phyloP scores from a whole-genome alignment of 2,329 filamentous ascomycete species.

The Cladorrhinum sp. region DNA sequence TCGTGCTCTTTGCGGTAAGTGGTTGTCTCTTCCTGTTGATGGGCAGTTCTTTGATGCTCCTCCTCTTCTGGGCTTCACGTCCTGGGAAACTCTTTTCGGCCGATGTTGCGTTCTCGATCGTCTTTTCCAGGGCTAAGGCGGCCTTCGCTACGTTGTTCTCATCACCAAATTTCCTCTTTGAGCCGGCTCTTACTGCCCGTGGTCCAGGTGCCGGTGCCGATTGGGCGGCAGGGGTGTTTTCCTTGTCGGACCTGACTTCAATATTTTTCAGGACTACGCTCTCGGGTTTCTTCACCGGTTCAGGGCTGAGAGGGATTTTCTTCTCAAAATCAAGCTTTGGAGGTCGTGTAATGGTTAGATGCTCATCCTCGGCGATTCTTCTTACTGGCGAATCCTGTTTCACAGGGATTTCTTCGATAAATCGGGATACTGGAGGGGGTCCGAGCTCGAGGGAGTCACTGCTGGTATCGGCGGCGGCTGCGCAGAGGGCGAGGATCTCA shows the following conservation, averaged over 20 bases:
- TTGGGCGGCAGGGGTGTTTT: neutral
- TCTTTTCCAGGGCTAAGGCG: slow-evolving; percentile 33
- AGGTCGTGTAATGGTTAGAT: slow-evolving; percentile 9
- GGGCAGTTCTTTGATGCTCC: slow-evolving; percentile 47
- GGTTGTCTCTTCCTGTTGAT: slow-evolving; percentile 47
- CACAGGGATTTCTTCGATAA: slow-evolving; percentile 54
- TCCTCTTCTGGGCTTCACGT: slow-evolving; percentile 35
- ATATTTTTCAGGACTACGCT: slow-evolving; percentile 4
- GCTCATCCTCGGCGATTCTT: slow-evolving; percentile 8
- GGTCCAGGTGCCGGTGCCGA: neutral
- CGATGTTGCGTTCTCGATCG: slow-evolving; percentile 30
- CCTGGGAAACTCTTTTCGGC: slow-evolving; percentile 9
- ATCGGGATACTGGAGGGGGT: slow-evolving; percentile 57
- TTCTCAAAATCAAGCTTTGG: slow-evolving; percentile 27
- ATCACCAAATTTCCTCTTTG: slow-evolving; percentile 60
- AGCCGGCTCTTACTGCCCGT: slow-evolving; percentile 42
- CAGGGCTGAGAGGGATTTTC: slow-evolving; percentile 15
- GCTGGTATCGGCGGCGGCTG: slow-evolving; percentile 45
- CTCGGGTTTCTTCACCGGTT: slow-evolving; percentile 7
- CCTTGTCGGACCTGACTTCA: slow-evolving; percentile 3
- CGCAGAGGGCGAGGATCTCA: slow-evolving; percentile 60
- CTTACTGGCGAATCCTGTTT: slow-evolving; percentile 50
- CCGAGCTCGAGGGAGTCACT: slow-evolving; percentile 66
- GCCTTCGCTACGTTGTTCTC: slow-evolving; percentile 43
- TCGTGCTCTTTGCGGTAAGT: slow-evolving; percentile 57